phyloP scores from a whole-genome alignment of 2,329 filamentous ascomycete species.

The Colletotrichum theobromicola region DNA sequence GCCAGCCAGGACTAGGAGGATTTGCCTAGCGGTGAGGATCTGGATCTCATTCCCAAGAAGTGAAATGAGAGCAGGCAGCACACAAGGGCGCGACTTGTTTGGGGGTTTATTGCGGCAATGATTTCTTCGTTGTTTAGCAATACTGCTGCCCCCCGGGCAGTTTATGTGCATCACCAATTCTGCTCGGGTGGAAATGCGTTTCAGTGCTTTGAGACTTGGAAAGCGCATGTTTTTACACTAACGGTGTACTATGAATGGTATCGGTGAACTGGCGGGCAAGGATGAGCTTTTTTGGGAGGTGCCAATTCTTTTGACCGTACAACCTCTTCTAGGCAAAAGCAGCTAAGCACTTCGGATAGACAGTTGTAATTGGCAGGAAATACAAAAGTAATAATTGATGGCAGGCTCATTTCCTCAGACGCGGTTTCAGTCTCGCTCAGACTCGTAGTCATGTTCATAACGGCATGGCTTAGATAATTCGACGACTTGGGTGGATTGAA shows the following conservation, averaged over 20 bases:
- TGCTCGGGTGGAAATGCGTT: not conserved
- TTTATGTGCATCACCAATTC: not conserved
- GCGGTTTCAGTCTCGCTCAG: not conserved
- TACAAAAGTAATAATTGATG: not conserved
- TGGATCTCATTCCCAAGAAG: not conserved
- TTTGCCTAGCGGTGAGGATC: not conserved
- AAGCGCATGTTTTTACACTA: not conserved
- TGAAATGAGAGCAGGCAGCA: not conserved
- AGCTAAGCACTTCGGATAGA: not conserved
- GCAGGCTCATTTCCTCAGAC: not conserved
- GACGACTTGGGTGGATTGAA: not conserved
- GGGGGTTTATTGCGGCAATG: not conserved
- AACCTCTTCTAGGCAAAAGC: not conserved
- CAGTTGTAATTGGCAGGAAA: not conserved
- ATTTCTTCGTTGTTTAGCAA: not conserved
- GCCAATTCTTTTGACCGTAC: not conserved
- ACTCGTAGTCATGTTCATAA: not conserved
- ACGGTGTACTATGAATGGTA: not conserved
- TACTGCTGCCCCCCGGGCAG: not conserved
- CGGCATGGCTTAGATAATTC: not conserved
- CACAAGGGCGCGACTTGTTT: not conserved
- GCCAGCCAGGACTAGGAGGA: constrained; percentile 53
- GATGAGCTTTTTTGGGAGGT: not conserved
- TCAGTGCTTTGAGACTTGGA: not conserved
- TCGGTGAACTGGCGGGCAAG: not conserved